Base-by-base conservation (phyloP, 2,329 filamentous ascomycete species). In the Tolypocladium pustulatum region DNA sequence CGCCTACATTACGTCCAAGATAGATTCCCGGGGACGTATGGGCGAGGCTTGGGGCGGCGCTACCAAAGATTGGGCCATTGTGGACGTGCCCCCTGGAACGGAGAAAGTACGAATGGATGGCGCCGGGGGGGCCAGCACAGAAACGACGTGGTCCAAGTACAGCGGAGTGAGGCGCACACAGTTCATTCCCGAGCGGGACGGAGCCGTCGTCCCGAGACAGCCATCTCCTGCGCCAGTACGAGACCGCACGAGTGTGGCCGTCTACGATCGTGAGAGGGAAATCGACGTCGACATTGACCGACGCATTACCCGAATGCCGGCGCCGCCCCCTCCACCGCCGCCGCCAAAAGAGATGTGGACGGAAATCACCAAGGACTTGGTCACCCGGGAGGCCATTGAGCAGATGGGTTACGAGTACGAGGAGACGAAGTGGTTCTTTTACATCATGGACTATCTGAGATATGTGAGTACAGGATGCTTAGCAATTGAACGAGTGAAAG, bases 311-410 rank as follows among this genome's bases (percentile, higher is more conserved):
- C 74, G 73, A 34, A 62, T 63, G 38, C 71, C 67, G 61, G 72
- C 61, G 55, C 70, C 64, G 59, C 73, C 66, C 57, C 67, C 73
- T 20, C 70, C 71, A n/a, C n/a, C n/a, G 17, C 71, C 77, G 27
- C 79, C 78, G 56, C 75, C 81, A 37, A 81, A 82, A 58, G 84
- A 88, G 60, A 89, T 96, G 77, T 97, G 93, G 93, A 99, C 94
- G 0, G 94, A 97, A 74, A 91, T 99, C 65, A 96, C 93, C 53
- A 96, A 96, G 75, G 92, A 96, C 65, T 75, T 97, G 40, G 90
- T 97, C 20, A 80, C 87, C 60, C 85, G 88, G 57, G 91, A 97
- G 70, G 94, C 94, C 22, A 89, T 97, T 63, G 87, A 96, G 65
- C 80, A 88, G 66, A 76, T 87, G 68, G 90, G 90, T 3, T 97